A percentile compares a stretch with the other conserved stretches of the same genome.
Evolutionary conservation across 441 rosid species (phyloP).

Genomic region (Bocquillonia castaneifolia): DNA sequence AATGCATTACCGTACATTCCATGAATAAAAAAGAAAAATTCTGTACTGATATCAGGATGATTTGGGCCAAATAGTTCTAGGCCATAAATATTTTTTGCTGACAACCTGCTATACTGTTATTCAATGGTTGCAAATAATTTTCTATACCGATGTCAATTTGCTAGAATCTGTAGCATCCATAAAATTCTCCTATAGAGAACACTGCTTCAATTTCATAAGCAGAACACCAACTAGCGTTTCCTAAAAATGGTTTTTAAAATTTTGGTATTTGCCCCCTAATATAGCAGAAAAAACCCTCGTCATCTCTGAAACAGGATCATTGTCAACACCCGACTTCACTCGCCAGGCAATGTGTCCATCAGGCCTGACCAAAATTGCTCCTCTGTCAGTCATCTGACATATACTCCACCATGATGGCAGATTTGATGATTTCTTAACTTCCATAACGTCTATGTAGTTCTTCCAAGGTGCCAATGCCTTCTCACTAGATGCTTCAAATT

Average conservation of each 20-base stretch:
- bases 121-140: background rate
- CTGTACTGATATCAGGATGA: background rate
- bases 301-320: constrained; percentile 47
- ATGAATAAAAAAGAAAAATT: background rate
- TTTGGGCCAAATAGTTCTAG: background rate
- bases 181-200: background rate
- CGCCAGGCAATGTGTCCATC: constrained; percentile 89
- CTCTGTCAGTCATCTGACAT: constrained; percentile 61
- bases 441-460: constrained; percentile 62
- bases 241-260: background rate
- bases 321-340: constrained; percentile 34
- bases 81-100: background rate
- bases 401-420: constrained; percentile 70
- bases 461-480: constrained; percentile 52
- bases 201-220: background rate
- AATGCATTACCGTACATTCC: too few relatives aligned
- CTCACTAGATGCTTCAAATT: constrained; percentile 33
- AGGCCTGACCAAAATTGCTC: constrained; percentile 72
- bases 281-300: constrained; percentile 45
- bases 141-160: background rate
- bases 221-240: background rate
- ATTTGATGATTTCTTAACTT: constrained; percentile 37
- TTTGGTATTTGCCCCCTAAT: constrained; percentile 29
- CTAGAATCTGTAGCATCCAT: background rate
- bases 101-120: background rate